Percentiles rank a stretch among this genome's conserved stretches.
Conservation (phyloP, 768 basidiomycete genomes). For the Pleurotus citrinopileatus region DNA sequence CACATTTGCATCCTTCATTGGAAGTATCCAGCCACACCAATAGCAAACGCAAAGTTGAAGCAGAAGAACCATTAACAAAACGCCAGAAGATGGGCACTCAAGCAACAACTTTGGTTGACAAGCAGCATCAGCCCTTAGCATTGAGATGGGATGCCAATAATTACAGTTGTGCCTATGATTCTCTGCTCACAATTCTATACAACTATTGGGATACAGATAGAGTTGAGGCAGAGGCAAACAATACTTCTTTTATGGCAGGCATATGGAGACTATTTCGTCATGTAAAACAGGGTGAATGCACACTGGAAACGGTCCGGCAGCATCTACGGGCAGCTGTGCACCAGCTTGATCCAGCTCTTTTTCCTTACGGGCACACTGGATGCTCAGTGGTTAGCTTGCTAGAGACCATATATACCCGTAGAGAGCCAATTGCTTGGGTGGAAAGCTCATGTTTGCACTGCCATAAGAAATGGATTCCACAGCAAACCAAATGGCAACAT, state of each 20-base stretch:
- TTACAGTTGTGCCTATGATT: neutral
- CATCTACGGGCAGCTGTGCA: neutral
- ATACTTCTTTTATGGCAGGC: neutral
- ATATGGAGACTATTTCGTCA: neutral
- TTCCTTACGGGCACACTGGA: neutral
- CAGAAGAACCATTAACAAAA: neutral
- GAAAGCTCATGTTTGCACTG: neutral
- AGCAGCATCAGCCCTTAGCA: no score
- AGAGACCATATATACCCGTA: neutral
- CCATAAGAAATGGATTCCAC: no score
- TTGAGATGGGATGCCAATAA: neutral
- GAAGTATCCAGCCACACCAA: no score
- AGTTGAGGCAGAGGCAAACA: neutral
- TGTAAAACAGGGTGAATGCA: neutral
- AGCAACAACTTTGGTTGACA: neutral
- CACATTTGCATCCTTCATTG: neutral
- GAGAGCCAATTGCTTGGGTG: neutral
- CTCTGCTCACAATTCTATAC: neutral
- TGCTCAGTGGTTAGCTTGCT: neutral
- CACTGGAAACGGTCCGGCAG: neutral
- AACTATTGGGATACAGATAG: neutral
- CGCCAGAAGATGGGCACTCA: neutral
- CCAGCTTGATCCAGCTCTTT: neutral
- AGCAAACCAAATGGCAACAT: no score
- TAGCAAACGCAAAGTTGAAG: neutral